A percentile compares a stretch with the other conserved stretches of the same genome.
These are phyloP conservation scores for Fusarium verrucosum DNA, from an alignment of 2,329 filamentous ascomycete genomes.

Conservation along the genomic window DNA sequence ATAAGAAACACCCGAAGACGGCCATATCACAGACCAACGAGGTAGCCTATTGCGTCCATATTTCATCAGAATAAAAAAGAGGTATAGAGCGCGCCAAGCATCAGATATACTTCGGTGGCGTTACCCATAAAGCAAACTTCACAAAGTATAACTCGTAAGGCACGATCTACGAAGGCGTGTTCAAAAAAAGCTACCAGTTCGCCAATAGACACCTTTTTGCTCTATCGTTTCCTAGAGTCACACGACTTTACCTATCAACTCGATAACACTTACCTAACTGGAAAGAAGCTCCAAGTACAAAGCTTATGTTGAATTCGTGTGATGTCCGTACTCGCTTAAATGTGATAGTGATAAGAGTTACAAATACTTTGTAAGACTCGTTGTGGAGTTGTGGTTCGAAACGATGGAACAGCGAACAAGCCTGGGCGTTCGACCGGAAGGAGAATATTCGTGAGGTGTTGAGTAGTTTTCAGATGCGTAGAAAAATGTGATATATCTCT, in stretches of 20 bases:
- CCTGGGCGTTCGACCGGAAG: background rate
- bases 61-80: background rate
- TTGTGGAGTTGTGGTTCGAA: background rate
- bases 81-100: background rate
- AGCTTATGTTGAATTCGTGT: too few species aligned
- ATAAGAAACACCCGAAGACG: background rate
- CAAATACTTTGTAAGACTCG: background rate
- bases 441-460: background rate
- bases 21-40: background rate
- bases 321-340: background rate
- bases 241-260: background rate
- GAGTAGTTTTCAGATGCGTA: background rate
- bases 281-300: background rate
- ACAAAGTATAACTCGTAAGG: background rate
- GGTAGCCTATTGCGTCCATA: background rate
- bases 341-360: background rate
- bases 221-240: background rate
- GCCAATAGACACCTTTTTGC: background rate
- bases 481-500: slow-evolving; percentile 11
- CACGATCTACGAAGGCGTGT: background rate
- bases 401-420: background rate
- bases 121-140: background rate
- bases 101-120: background rate
- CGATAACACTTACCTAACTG: too few species aligned
- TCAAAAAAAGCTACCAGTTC: background rate